These are phyloP conservation scores for Nemania abortiva DNA, from an alignment of 2,329 filamentous ascomycete genomes.

Conservation along the genomic window DNA sequence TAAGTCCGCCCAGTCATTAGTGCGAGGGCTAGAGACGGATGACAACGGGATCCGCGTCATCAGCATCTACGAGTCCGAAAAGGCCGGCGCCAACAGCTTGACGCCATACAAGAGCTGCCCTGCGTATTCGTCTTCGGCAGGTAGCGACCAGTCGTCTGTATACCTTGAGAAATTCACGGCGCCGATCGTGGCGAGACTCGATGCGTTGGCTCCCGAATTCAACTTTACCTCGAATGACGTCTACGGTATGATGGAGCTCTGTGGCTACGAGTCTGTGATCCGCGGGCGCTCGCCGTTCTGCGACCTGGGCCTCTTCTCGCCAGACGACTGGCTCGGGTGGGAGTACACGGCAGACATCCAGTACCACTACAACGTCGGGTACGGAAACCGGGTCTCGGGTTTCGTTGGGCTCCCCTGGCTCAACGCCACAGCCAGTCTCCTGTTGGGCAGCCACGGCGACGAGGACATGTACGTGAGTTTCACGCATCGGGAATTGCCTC, in stretches of 20 bases:
- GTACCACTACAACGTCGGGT: slow-evolving; percentile 75
- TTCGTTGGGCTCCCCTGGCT: slow-evolving; percentile 75
- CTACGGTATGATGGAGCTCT: slow-evolving; percentile 74
- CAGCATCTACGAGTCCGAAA: slow-evolving; percentile 66
- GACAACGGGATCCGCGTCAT: slow-evolving; percentile 67
- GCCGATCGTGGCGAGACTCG: slow-evolving; percentile 70
- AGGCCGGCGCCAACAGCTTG: slow-evolving; percentile 69
- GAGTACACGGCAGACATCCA: slow-evolving; percentile 74
- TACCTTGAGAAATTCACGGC: slow-evolving; percentile 69
- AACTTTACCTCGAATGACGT: slow-evolving; percentile 74
- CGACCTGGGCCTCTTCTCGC: slow-evolving; percentile 67
- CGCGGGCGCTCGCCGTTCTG: slow-evolving; percentile 72
- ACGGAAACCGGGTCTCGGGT: slow-evolving; percentile 69
- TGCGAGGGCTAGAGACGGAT: slow-evolving; percentile 66
- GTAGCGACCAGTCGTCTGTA: slow-evolving; percentile 65
- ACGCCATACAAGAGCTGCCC: slow-evolving; percentile 75
- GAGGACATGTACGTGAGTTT: slow-evolving; percentile 76
- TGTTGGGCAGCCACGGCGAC: slow-evolving; percentile 55
- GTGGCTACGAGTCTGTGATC: slow-evolving; percentile 75
- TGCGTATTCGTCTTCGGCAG: slow-evolving; percentile 68
- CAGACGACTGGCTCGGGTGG: slow-evolving; percentile 74
- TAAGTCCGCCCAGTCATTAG: slow-evolving; percentile 69
- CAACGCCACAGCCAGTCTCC: slow-evolving; percentile 67
- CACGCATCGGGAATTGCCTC: slow-evolving; percentile 76
- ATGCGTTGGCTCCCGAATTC: slow-evolving; percentile 65